phyloP scores from a whole-genome alignment of 2,329 filamentous ascomycete species.

The Exophiala calicioides region DNA sequence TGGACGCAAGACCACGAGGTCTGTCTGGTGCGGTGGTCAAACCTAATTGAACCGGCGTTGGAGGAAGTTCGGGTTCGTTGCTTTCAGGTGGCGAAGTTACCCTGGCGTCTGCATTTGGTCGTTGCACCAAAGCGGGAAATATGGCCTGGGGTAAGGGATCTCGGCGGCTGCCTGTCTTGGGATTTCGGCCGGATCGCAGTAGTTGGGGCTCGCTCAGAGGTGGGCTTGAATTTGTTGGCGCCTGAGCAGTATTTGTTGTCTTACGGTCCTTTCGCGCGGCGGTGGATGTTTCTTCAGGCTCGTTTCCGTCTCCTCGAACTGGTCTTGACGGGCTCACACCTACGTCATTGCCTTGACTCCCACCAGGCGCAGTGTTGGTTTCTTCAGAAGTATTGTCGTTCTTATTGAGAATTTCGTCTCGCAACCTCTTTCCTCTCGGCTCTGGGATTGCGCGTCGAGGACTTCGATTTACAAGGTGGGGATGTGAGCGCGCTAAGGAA shows the following conservation, averaged over 20 bases:
- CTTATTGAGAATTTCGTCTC: constrained; percentile 21
- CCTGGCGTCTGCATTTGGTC: constrained; percentile 6
- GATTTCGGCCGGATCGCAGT: background rate
- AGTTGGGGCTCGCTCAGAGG: constrained; percentile 9
- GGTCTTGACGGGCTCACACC: background rate
- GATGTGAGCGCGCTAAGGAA: constrained; percentile 32
- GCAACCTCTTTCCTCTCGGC: constrained; percentile 17
- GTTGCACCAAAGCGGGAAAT: constrained; percentile 24
- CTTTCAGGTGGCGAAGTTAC: constrained; percentile 3
- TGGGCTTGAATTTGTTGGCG: background rate
- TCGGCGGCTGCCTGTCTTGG: constrained; percentile 2
- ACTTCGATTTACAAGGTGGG: constrained; percentile 25
- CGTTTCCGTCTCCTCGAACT: background rate
- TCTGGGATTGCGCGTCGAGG: constrained; percentile 8
- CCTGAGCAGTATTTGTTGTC: background rate
- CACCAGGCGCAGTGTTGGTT: background rate
- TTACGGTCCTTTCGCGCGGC: background rate
- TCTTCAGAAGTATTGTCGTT: background rate
- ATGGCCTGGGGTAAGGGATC: constrained; percentile 12
- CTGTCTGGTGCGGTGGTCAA: constrained; percentile 20
- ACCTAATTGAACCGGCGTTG: constrained; percentile 31
- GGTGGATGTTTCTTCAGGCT: background rate
- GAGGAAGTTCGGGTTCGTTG: constrained; percentile 30
- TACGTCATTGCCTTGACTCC: background rate
- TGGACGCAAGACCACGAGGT: constrained; percentile 29